Evolutionary conservation across 345 rosid genomes (phyloP).

Genomic region (Aquilaria sinensis): DNA sequence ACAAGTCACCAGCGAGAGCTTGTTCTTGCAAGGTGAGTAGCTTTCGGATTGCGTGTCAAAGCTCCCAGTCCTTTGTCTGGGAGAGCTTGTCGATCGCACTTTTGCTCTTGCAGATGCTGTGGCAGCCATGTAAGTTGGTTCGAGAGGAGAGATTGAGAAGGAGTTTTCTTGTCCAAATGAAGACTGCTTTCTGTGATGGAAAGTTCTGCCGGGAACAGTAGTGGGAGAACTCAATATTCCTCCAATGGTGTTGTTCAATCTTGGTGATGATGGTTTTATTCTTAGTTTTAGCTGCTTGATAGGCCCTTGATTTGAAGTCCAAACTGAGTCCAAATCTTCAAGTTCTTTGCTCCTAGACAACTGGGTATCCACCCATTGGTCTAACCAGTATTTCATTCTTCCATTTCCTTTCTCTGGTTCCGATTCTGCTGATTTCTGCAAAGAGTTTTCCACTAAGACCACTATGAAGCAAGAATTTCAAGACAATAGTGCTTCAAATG

Average conservation of each 20-base stretch:
- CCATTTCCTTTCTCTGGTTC: constrained; percentile 55
- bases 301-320: constrained; percentile 31
- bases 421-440: constrained; percentile 76
- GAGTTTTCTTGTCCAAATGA: constrained; percentile 64
- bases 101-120: constrained; percentile 91
- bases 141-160: constrained; percentile 28
- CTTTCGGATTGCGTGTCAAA: constrained; percentile 78
- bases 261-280: constrained; percentile 17
- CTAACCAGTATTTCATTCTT: constrained; percentile 83
- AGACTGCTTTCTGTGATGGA: constrained; percentile 50
- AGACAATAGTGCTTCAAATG: neutral
- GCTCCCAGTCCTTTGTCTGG: constrained; percentile 52
- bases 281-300: constrained; percentile 34
- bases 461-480: constrained; percentile 2
- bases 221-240: constrained; percentile 32
- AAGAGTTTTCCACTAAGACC: neutral
- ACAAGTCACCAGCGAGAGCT: constrained; percentile 36
- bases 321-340: constrained; percentile 64
- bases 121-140: constrained; percentile 89
- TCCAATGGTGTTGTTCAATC: constrained; percentile 6
- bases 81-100: constrained; percentile 69
- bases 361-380: constrained; percentile 84
- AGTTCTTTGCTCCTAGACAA: constrained; percentile 59
- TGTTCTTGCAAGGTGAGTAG: constrained; percentile 76
- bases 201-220: constrained; percentile 33